phyloP scores from a whole-genome alignment of 1,284 basidiomycete genomes.

The Marasmius fiardii region DNA sequence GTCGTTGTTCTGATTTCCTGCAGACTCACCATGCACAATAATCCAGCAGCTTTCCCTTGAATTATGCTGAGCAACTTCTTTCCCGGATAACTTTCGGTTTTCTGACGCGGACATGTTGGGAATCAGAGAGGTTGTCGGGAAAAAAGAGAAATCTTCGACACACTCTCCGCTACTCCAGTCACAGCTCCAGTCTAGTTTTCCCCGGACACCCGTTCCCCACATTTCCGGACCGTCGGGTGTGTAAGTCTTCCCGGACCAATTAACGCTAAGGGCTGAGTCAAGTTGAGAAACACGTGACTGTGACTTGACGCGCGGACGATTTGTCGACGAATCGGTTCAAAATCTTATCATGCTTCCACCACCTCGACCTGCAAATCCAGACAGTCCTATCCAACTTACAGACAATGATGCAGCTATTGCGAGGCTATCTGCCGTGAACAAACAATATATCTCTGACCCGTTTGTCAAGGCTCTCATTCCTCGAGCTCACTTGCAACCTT shows the following conservation, averaged over 20 bases:
- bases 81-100: constrained; percentile 37
- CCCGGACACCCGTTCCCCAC: not conserved
- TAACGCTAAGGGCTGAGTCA: not conserved
- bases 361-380: constrained; percentile 27
- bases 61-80: constrained; percentile 70
- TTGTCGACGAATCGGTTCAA: too few relatives aligned
- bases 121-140: not conserved
- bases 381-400: constrained; percentile 39
- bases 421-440: constrained; percentile 76
- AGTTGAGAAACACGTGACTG: too few relatives aligned
- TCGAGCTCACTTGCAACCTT: constrained; percentile 57
- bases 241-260: too few relatives aligned
- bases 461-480: constrained; percentile 65
- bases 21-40: constrained; percentile 72
- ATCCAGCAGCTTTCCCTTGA: constrained; percentile 81
- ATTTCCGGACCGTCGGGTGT: constrained; percentile 1
- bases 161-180: too few relatives aligned
- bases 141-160: not conserved
- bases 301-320: too few relatives aligned
- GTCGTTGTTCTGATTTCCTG: constrained; percentile 26
- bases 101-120: not conserved
- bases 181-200: not conserved
- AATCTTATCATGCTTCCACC: constrained; percentile 7
- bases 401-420: constrained; percentile 46
- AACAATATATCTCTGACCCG: constrained; percentile 75